phyloP scores from a whole-genome alignment of 2,329 filamentous ascomycete species.

The Fusarium napiforme region DNA sequence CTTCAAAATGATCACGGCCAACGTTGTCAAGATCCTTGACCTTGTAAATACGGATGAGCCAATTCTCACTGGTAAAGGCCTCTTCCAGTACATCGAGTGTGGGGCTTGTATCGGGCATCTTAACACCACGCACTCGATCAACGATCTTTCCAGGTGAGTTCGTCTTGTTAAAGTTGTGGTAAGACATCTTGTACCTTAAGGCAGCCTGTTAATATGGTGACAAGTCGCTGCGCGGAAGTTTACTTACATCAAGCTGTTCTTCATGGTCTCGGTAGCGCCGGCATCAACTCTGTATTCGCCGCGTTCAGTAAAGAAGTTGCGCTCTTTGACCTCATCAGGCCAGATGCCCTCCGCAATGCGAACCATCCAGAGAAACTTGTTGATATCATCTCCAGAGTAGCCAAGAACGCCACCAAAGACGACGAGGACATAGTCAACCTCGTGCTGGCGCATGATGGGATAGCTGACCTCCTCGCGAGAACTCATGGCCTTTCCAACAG shows the following conservation, averaged over 20 bases:
- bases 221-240: background rate
- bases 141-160: conserved; percentile 92
- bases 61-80: conserved; percentile 99
- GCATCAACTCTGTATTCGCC: conserved; percentile 96
- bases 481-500: conserved; percentile 98
- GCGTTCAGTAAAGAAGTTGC: conserved; percentile 91
- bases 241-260: conserved; percentile 97
- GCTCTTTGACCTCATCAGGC: conserved; percentile 99
- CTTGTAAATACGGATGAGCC: conserved; percentile 99
- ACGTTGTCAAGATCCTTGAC: conserved; percentile 99
- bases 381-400: conserved; percentile 98
- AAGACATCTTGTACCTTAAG: conserved; percentile 98
- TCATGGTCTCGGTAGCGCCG: conserved; percentile 96
- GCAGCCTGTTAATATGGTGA: conserved; percentile 23
- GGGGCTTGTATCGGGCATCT: conserved; percentile 85
- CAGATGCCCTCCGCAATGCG: conserved; percentile 98
- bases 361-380: conserved; percentile 99
- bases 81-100: conserved; percentile 91
- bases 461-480: conserved; percentile 98
- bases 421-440: conserved; percentile 98
- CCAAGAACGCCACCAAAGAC: conserved; percentile 96
- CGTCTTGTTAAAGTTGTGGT: conserved; percentile 94
- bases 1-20: conserved; percentile 82
- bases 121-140: conserved; percentile 86
- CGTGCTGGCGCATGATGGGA: conserved; percentile 96